Conservation (phyloP, 345 rosid species). For the Eucalyptus marginata region DNA sequence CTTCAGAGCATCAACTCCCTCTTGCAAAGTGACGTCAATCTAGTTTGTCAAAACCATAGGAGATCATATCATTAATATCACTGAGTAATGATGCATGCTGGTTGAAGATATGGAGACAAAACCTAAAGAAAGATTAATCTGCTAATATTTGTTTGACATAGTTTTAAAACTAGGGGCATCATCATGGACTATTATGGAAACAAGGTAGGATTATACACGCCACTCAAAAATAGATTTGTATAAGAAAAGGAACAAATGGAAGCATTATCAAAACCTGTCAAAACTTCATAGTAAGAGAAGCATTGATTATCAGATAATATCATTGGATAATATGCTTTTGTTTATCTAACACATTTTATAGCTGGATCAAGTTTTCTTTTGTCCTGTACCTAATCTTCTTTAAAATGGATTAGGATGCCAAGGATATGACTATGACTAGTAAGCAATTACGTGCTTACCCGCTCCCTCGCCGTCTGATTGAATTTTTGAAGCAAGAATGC, state of each 20-base stretch:
- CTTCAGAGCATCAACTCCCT: conserved; percentile 62
- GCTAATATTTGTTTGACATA: not conserved
- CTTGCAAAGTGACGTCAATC: conserved; percentile 64
- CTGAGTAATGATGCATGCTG: not conserved
- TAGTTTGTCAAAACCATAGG: conserved; percentile 5
- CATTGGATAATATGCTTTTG: not conserved
- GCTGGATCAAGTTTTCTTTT: not conserved
- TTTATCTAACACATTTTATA: not conserved
- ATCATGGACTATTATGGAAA: not conserved
- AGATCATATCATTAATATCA: not conserved
- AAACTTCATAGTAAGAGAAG: not conserved
- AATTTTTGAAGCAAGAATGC: conserved; percentile 87
- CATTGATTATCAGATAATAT: not conserved
- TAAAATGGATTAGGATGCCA: not conserved
- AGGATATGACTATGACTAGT: not conserved
- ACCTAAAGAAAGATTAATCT: not conserved
- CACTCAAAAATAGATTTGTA: not conserved
- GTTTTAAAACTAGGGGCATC: not conserved
- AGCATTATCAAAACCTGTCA: not conserved
- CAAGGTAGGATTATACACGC: not conserved
- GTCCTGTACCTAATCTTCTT: not conserved
- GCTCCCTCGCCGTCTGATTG: conserved; percentile 45
- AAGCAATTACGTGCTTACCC: conserved; percentile 22
- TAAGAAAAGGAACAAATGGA: not conserved
- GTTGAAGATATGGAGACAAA: not conserved